Percentiles rank a stretch among this genome's conserved stretches.
Conservation (phyloP, 768 basidiomycete genomes). For the Fibroporia radiculosa region DNA sequence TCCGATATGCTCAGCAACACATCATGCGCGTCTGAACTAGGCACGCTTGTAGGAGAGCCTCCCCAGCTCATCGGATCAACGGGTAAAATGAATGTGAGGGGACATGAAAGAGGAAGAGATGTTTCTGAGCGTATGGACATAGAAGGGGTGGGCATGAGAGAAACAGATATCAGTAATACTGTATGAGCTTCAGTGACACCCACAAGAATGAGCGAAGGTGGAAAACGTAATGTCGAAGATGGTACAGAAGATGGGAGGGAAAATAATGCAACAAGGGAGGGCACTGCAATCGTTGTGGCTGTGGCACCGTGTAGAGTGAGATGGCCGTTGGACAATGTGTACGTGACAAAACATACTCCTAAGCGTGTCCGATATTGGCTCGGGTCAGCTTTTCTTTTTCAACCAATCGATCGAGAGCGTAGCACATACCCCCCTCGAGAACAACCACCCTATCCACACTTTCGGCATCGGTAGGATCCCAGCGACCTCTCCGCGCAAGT, state of each 20-base stretch:
- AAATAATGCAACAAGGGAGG: conserved; percentile 52
- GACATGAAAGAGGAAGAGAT: conserved; percentile 42
- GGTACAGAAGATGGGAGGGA: conserved; percentile 57
- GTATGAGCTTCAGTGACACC: conserved; percentile 57
- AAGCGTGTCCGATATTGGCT: conserved; percentile 7
- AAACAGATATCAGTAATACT: conserved; percentile 45
- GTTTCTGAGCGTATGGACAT: conserved; percentile 42
- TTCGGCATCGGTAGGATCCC: conserved; percentile 24
- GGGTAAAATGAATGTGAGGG: conserved; percentile 47
- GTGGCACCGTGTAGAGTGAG: conserved; percentile 51
- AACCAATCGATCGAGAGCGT: background rate
- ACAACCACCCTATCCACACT: conserved; percentile 63
- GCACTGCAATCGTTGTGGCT: conserved; percentile 34
- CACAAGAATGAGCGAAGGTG: conserved; percentile 44
- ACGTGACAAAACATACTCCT: conserved; percentile 54
- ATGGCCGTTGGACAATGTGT: conserved; percentile 35
- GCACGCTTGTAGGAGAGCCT: conserved; percentile 9
- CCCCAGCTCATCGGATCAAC: conserved; percentile 90
- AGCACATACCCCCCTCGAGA: conserved; percentile 49
- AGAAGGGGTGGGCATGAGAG: conserved; percentile 17
- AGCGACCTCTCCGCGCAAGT: conserved; percentile 41
- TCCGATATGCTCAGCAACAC: conserved; percentile 72
- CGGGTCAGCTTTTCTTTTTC: background rate
- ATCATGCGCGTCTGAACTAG: conserved; percentile 40
- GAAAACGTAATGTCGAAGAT: conserved; percentile 10